Evolutionary conservation across 2,329 filamentous ascomycete species (phyloP).

Genomic region (Pleurostoma richardsiae): DNA sequence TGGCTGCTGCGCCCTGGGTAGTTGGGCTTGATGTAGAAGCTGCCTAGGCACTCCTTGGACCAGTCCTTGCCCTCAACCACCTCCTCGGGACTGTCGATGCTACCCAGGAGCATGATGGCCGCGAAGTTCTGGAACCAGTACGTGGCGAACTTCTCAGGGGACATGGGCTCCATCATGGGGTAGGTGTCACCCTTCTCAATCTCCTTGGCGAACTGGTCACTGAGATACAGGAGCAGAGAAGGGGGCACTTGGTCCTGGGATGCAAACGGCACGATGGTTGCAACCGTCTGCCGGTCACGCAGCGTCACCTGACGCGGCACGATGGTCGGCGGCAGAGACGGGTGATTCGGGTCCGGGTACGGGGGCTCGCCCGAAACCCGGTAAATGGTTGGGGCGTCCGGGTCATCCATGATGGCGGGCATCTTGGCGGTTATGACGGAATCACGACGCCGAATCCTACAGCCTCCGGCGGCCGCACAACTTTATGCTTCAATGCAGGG

Average conservation of each 20-base stretch:
- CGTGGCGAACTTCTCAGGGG: conserved; percentile 67
- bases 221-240: conserved; percentile 71
- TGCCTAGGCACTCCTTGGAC: conserved; percentile 77
- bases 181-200: conserved; percentile 92
- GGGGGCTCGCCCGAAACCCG: conserved; percentile 62
- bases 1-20: conserved; percentile 88
- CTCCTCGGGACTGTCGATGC: conserved; percentile 59
- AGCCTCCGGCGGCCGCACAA: too few species aligned
- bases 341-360: conserved; percentile 56
- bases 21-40: conserved; percentile 92
- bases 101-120: conserved; percentile 80
- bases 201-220: conserved; percentile 80
- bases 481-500: too few species aligned
- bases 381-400: conserved; percentile 64
- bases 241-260: conserved; percentile 72
- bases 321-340: conserved; percentile 64
- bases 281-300: conserved; percentile 76
- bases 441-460: too few species aligned
- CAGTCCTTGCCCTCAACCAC: conserved; percentile 62
- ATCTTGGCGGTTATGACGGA: conserved; percentile 37
- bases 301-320: conserved; percentile 73
- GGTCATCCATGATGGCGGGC: conserved; percentile 77
- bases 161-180: conserved; percentile 75
- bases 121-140: conserved; percentile 94
- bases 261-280: conserved; percentile 78